Base-by-base conservation (phyloP, 73 alveolate genomes). In the Paraurostyla sp. region DNA sequence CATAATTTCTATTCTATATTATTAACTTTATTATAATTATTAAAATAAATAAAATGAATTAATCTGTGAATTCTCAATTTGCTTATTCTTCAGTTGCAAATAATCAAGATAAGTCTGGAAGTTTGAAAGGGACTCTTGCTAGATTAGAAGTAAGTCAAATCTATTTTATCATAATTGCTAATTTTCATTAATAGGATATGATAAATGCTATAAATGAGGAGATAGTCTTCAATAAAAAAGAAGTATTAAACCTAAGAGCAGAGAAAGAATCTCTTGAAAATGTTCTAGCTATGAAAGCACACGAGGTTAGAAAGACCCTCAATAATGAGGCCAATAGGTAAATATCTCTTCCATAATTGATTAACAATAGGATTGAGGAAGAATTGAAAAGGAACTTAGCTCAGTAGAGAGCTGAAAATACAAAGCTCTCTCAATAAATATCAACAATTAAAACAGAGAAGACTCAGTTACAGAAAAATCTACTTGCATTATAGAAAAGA, bases 211-310 rank as follows among this genome's bases (percentile, higher is more conserved):
- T 97, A 68, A 90, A 93, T 36, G 99, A 97, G 59, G 99, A 97
- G 63, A 93, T 97, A 93, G 91, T 90, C 76, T 95, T 86, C 87
- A 98, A 97, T 85, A 96, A 97, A 89, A 97, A 97, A 85, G 99
- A 97, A 88, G 99, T 97, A 65, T 93, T 93, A 80, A 88, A 95
- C 75, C 93, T 97, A 51, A 94, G 97, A 85, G 90, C 96, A 27
- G 99, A 97, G 90, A 97, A 97, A 87, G 98, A 97, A 60, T 93
- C 98, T 23, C 96, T 97, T 30, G 97, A 97, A 87, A 87, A 95
- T 48, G 99, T 97, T 42, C 96, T 97, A 33, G 92, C 97, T 45
- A 89, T 94, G 95, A 97, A 97, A 91, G 94, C 99, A 76, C 76
- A 92, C 33, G 99, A 97, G 92, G 99, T 97, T 80, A 85, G 98